Evolutionary conservation across 768 basidiomycete genomes (phyloP).

Genomic region (Podaxis mareebaensis): DNA sequence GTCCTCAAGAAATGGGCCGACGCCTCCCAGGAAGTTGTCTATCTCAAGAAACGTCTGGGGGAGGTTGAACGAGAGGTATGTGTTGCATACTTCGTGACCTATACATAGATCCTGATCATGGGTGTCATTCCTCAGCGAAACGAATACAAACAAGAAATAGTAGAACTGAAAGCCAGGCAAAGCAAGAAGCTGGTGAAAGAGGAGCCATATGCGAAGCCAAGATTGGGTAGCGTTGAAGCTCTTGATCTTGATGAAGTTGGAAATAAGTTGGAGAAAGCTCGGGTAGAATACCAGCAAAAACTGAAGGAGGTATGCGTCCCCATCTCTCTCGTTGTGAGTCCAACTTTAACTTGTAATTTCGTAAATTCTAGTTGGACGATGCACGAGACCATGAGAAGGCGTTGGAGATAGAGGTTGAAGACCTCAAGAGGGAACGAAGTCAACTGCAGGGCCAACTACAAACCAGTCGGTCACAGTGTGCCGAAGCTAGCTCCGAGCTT

Average conservation of each 20-base stretch:
- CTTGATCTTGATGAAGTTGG: constrained; percentile 19
- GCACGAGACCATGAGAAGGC: neutral
- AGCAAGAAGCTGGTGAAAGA: neutral
- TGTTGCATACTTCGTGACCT: neutral
- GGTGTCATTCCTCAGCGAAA: constrained; percentile 13
- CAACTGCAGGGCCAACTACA: constrained; percentile 9
- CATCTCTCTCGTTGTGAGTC: neutral
- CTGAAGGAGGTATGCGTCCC: constrained; percentile 1
- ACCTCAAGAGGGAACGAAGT: constrained; percentile 7
- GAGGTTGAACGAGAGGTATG: constrained; percentile 22
- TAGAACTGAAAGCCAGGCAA: neutral
- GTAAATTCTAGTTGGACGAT: neutral
- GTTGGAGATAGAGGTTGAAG: constrained; percentile 6
- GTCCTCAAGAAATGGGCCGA: constrained; percentile 40
- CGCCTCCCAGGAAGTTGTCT: constrained; percentile 32
- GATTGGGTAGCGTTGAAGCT: neutral
- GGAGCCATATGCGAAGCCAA: neutral
- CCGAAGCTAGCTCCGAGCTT: constrained; percentile 9
- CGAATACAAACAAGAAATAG: constrained; percentile 9
- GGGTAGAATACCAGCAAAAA: constrained; percentile 17
- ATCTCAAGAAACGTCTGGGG: constrained; percentile 33
- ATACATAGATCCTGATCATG: neutral
- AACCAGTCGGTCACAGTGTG: neutral
- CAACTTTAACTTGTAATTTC: neutral
- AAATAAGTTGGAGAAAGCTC: constrained; percentile 17